Percentiles rank a stretch among this genome's conserved stretches.
Conservation (phyloP, 257 asterid genomes). For the Prunella vulgaris region DNA sequence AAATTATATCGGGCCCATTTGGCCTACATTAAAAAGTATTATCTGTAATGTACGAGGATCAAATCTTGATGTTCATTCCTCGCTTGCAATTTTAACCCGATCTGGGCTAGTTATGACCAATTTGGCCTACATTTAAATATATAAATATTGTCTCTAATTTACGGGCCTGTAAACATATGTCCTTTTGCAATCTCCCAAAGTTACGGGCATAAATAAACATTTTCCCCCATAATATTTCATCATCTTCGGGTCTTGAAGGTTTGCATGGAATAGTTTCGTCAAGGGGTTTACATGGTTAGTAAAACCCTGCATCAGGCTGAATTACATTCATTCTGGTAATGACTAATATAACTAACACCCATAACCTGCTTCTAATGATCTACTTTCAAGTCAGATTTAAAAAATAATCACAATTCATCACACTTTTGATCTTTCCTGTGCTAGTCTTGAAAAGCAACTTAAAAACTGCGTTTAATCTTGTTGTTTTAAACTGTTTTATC, state of each 20-base stretch:
- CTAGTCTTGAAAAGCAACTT: not conserved
- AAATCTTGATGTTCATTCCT: too few species aligned
- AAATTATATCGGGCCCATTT: too few species aligned
- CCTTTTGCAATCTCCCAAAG: too few species aligned
- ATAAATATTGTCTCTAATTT: too few species aligned
- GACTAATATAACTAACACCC: not conserved
- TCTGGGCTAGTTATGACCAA: too few species aligned
- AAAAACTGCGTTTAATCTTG: not conserved
- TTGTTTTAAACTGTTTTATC: not conserved
- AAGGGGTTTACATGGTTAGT: not conserved
- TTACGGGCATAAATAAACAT: too few species aligned
- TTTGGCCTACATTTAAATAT: too few species aligned
- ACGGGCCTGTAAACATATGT: too few species aligned
- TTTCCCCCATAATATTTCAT: not conserved
- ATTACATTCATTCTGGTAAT: not conserved
- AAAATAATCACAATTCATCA: not conserved
- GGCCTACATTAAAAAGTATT: too few species aligned
- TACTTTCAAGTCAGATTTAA: not conserved
- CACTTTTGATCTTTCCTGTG: not conserved
- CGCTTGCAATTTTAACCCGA: too few species aligned
- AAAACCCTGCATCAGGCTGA: not conserved
- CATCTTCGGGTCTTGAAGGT: not conserved
- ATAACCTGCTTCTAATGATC: not conserved
- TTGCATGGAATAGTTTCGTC: not conserved
- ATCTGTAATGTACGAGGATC: too few species aligned